A percentile compares a stretch with the other conserved stretches of the same genome.
These are phyloP conservation scores for Fraxinus americana DNA, from an alignment of 257 asterid species.

Conservation along the genomic window DNA sequence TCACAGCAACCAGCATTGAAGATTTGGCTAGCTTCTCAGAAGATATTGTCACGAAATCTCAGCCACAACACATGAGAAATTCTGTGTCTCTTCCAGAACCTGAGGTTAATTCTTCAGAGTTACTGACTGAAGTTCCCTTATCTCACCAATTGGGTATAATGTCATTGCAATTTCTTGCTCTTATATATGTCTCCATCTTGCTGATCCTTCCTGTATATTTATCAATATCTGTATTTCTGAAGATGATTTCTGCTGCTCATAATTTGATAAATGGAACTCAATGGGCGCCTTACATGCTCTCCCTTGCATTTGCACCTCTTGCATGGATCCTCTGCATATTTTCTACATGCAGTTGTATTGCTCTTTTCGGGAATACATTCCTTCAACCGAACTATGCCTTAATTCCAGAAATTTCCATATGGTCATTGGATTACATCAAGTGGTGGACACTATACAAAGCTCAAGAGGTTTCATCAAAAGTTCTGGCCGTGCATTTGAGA, in stretches of 20 bases:
- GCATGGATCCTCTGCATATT: slow-evolving; percentile 72
- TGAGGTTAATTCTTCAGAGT: slow-evolving; percentile 41
- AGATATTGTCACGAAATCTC: slow-evolving; percentile 52
- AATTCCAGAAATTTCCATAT: slow-evolving; percentile 52
- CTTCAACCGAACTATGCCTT: slow-evolving; percentile 72
- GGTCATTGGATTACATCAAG: slow-evolving; percentile 63
- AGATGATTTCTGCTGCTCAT: slow-evolving; percentile 32
- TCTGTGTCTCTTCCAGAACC: slow-evolving; percentile 32
- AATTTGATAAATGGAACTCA: slow-evolving; percentile 31
- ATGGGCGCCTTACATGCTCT: slow-evolving; percentile 40
- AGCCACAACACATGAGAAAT: slow-evolving; percentile 39
- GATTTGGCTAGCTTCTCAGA: slow-evolving; percentile 78
- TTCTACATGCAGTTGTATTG: slow-evolving; percentile 56
- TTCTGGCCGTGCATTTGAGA: slow-evolving; percentile 67
- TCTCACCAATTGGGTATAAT: slow-evolving; percentile 43
- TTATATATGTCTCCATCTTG: slow-evolving; percentile 50
- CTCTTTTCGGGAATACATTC: slow-evolving; percentile 65
- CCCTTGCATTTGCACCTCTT: slow-evolving; percentile 56
- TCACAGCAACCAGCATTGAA: slow-evolving; percentile 78
- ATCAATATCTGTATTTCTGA: slow-evolving; percentile 44
- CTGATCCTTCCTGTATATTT: slow-evolving; percentile 61
- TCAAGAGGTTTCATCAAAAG: slow-evolving; percentile 68
- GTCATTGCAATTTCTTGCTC: slow-evolving; percentile 58
- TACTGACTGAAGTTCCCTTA: slow-evolving; percentile 48
- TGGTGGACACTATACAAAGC: slow-evolving; percentile 88